These are phyloP conservation scores for Phytophthora sansomeana DNA, from an alignment of 352 stramenopile genomes.

Conservation along the genomic window DNA sequence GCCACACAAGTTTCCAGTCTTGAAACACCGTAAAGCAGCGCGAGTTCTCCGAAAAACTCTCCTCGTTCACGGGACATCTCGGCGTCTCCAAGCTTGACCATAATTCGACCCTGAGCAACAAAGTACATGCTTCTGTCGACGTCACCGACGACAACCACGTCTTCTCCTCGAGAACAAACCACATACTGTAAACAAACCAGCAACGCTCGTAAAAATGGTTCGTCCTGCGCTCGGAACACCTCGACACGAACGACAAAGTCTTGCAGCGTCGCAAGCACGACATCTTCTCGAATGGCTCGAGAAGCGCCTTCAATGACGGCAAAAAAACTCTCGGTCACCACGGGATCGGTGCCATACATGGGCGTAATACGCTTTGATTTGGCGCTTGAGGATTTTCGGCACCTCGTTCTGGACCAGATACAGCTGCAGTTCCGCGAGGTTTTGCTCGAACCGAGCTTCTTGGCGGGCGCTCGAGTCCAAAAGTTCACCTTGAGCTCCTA, in stretches of 20 bases:
- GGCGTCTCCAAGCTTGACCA: constrained; percentile 63
- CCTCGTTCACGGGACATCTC: constrained; percentile 66
- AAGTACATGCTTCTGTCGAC: constrained; percentile 88
- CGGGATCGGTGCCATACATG: constrained; percentile 61
- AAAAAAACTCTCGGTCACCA: constrained; percentile 65
- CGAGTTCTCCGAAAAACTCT: constrained; percentile 70
- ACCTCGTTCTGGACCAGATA: constrained; percentile 79
- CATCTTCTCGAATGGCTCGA: constrained; percentile 58
- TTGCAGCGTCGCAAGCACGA: constrained; percentile 60
- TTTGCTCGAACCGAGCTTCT: constrained; percentile 70
- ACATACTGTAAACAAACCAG: constrained; percentile 73
- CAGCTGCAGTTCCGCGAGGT: constrained; percentile 68
- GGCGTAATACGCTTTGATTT: constrained; percentile 82
- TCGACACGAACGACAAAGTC: constrained; percentile 57
- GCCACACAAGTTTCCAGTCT: constrained; percentile 72
- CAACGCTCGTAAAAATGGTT: constrained; percentile 70
- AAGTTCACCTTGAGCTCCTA: constrained; percentile 66
- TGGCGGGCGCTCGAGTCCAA: constrained; percentile 52
- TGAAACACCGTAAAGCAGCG: constrained; percentile 69
- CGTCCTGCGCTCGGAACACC: constrained; percentile 63
- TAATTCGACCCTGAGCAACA: constrained; percentile 65
- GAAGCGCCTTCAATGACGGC: constrained; percentile 56
- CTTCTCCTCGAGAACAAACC: constrained; percentile 73
- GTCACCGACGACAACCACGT: constrained; percentile 73
- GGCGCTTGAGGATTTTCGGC: constrained; percentile 70